A percentile compares a stretch with the other conserved stretches of the same genome.
Conservation (phyloP, 148 eudicot species). For the Oxyria digyna region DNA sequence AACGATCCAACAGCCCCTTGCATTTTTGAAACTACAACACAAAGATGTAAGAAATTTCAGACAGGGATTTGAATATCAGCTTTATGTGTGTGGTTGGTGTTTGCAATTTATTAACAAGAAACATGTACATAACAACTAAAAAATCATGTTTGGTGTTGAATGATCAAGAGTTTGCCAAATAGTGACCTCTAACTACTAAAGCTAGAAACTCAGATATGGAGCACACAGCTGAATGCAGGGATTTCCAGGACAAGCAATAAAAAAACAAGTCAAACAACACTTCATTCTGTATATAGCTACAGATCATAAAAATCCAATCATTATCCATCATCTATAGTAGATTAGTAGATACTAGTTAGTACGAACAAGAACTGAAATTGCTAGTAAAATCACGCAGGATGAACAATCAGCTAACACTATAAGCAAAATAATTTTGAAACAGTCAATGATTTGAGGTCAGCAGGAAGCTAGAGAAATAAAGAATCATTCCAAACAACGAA, state of each 20-base stretch:
- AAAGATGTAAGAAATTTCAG: neutral
- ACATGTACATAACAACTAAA: neutral
- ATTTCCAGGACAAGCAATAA: neutral
- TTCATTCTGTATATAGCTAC: neutral
- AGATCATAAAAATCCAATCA: neutral
- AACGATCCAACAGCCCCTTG: constrained; percentile 59
- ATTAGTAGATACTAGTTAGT: too few relatives aligned
- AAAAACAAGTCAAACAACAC: neutral
- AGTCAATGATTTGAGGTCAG: neutral
- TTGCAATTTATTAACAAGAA: neutral
- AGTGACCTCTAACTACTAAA: neutral
- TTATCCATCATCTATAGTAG: neutral
- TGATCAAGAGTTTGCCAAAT: neutral
- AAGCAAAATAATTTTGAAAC: neutral
- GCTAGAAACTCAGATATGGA: too few relatives aligned
- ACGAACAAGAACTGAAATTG: neutral
- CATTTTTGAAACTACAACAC: constrained; percentile 23
- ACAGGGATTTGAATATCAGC: neutral
- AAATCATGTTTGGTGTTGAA: neutral
- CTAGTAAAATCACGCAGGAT: neutral
- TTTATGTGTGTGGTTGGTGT: neutral
- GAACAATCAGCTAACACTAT: neutral
- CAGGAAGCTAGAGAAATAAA: neutral
- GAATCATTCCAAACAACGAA: neutral
- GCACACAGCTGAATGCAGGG: neutral